Conservation (phyloP, 352 stramenopile genomes). For the Lagenidium giganteum region DNA sequence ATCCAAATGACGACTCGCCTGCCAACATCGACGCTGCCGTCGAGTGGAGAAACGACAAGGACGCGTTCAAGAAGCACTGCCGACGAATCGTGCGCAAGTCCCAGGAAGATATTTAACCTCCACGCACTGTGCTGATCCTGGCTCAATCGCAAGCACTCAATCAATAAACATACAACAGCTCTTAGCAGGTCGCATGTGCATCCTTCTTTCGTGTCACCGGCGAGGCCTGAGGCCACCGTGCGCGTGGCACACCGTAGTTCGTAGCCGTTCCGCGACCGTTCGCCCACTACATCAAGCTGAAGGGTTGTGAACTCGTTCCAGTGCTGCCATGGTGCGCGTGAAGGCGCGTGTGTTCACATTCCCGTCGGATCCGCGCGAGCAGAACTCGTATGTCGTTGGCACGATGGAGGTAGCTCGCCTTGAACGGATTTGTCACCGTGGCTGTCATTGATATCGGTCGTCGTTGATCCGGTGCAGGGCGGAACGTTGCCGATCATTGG, state of each 20-base stretch:
- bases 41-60: constrained; percentile 89
- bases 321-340: constrained; percentile 36
- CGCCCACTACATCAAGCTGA: no score
- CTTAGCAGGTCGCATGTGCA: no score
- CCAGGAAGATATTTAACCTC: constrained; percentile 92
- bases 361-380: constrained; percentile 36
- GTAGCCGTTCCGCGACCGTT: no score
- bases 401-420: constrained; percentile 57
- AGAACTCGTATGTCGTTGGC: constrained; percentile 68
- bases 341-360: constrained; percentile 67
- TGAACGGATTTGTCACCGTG: background rate
- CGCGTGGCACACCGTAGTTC: no score
- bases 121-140: no score
- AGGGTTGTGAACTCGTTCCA: no score
- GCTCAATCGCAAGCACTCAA: no score
- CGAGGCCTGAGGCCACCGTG: no score
- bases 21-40: constrained; percentile 99
- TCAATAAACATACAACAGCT: no score
- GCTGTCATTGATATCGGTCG: background rate
- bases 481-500: constrained; percentile 48
- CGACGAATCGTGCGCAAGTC: constrained; percentile 89
- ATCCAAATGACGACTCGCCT: constrained; percentile 99
- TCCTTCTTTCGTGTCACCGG: no score
- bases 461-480: constrained; percentile 17
- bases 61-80: constrained; percentile 92